These are phyloP conservation scores for Carex scoparia DNA, from an alignment of 176 grass and related monocot genomes.

Conservation along the genomic window DNA sequence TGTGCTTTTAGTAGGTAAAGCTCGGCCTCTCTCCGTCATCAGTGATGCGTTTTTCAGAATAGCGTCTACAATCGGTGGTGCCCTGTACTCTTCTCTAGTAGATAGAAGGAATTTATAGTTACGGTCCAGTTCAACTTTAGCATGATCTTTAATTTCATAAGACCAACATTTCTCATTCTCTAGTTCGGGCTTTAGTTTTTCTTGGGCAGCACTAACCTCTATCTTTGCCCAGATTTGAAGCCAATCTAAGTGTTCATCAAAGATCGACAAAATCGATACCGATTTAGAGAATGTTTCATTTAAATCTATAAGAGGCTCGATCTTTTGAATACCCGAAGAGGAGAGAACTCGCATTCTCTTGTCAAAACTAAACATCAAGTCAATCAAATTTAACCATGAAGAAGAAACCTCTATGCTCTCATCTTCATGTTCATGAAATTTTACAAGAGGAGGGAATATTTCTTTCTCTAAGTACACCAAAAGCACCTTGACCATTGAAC, in stretches of 20 bases:
- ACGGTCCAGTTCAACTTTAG: conserved; percentile 17
- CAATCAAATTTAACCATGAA: conserved; percentile 85
- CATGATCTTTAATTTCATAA: conserved; percentile 28
- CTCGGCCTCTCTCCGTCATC: conserved; percentile 70
- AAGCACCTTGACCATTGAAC: conserved; percentile 85
- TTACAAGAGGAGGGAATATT: conserved; percentile 53
- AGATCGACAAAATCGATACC: conserved; percentile 71
- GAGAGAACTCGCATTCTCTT: conserved; percentile 82
- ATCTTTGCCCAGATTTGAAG: conserved; percentile 73
- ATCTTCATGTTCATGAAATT: conserved; percentile 32
- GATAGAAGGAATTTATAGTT: conserved; percentile 53
- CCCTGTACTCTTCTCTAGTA: conserved; percentile 78
- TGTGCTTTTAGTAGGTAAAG: conserved; percentile 45
- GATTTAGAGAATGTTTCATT: conserved; percentile 53
- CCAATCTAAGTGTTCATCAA: conserved; percentile 73
- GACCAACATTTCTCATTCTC: conserved; percentile 56
- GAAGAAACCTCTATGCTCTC: conserved; percentile 43
- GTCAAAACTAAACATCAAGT: conserved; percentile 80
- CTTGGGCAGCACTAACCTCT: conserved; percentile 58
- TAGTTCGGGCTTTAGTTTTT: conserved; percentile 61
- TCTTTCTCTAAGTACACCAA: conserved; percentile 59
- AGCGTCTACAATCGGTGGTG: conserved; percentile 65
- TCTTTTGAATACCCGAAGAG: conserved; percentile 56
- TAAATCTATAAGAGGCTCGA: conserved; percentile 38
- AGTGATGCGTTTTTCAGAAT: conserved; percentile 63